Base-by-base conservation (phyloP, 2,329 filamentous ascomycete species). In the Septoria linicola region DNA sequence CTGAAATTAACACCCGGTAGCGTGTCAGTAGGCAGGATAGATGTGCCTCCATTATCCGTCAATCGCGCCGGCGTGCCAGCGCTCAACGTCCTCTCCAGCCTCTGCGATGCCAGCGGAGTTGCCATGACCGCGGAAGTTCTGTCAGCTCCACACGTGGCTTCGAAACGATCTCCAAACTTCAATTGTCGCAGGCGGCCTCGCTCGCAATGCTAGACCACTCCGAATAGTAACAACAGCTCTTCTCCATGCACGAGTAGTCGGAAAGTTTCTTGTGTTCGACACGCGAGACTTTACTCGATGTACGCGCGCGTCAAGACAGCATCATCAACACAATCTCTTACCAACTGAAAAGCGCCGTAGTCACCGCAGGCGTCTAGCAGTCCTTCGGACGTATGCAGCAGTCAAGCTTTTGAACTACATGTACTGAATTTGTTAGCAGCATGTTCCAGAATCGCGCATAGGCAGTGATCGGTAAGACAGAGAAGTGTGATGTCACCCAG, bases 1-100 rank as follows among this genome's bases (percentile, higher is more conserved):
- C 52, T 52, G 44, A 55, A 59, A 46, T 57, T 41, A 16, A 58
- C 52, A 13, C 48, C 55, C 8, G 57, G 50, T 5, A 59, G 42
- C 21, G 42, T 32, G 14, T 53, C 35, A 8, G 51, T 50, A n/a
- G 59, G 59, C 20, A 61, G 23, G 20, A 61, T 49, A n/a, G 50
- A 16, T 2, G 45, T 40, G 3, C 25, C 40, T 27, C 47, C 57
- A 5, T 27, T 19, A 35, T 59, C 53, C 10, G 31, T 44, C 27
- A 55, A 47, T 31, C 50, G 35, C 5, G 46, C 47, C 16, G 54
- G 45, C 32, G 43, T 37, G 4, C 31, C 19, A 7, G 44, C 19
- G 13, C 40, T n/a, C 25, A 14, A 3, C 20, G 41, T 39, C 23
- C 27, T 23, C 16, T 43, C 32, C 17, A 49, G 32, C 41, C 44